These are phyloP conservation scores for Vitellaria paradoxa DNA, from an alignment of 179 eudicot species.

Conservation along the genomic window DNA sequence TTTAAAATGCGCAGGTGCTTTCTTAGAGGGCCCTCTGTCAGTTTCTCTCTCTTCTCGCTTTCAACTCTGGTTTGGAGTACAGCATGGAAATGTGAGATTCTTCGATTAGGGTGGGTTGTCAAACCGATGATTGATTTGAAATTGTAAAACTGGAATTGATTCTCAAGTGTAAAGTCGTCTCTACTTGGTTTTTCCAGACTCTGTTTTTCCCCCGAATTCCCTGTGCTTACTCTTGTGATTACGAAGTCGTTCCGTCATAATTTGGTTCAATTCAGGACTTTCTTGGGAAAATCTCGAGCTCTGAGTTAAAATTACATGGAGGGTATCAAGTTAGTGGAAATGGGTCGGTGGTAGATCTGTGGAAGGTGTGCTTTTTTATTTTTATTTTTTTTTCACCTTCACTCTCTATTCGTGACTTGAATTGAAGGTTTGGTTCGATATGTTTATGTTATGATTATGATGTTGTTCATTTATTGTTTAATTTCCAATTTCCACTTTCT, in stretches of 20 bases:
- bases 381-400: not conserved
- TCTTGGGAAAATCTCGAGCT: not conserved
- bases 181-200: not conserved
- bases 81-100: not conserved
- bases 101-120: constrained; percentile 1
- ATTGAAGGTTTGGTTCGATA: not conserved
- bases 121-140: not conserved
- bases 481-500: not conserved
- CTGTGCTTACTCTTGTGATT: too few relatives aligned
- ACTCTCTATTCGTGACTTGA: not conserved
- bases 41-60: not conserved
- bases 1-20: constrained; percentile 14
- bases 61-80: not conserved
- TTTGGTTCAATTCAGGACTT: constrained; percentile 3
- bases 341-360: constrained; percentile 18
- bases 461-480: not conserved
- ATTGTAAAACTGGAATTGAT: not conserved
- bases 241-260: not conserved
- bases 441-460: not conserved
- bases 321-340: not conserved
- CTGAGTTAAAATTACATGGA: constrained; percentile 1
- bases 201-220: not conserved
- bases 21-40: not conserved
- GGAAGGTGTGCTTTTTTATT: constrained; percentile 3
- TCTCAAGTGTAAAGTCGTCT: not conserved